Conservation (phyloP, 2,329 filamentous ascomycete species). For the Celoporthe dispersa region DNA sequence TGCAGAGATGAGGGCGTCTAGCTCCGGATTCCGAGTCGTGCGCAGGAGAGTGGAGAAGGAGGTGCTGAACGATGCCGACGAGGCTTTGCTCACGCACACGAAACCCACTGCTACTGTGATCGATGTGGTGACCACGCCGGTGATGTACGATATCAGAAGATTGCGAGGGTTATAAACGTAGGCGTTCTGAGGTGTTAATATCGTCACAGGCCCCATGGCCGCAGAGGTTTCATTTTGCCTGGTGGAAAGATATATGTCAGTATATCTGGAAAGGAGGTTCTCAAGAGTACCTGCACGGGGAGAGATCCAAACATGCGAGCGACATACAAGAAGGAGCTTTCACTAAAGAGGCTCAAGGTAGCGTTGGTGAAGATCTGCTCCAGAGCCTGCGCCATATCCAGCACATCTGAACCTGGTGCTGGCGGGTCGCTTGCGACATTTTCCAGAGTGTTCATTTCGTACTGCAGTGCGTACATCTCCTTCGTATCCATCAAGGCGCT, state of each 20-base stretch:
- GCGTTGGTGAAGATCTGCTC: constrained; percentile 3
- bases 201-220: no score
- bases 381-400: not conserved
- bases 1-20: constrained; percentile 6
- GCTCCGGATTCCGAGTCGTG: not conserved
- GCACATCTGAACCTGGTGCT: not conserved
- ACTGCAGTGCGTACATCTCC: not conserved
- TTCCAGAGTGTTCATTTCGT: not conserved
- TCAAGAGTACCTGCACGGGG: no score
- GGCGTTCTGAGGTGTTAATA: not conserved
- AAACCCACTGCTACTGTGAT: no score
- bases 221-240: no score
- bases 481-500: constrained; percentile 2
- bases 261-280: no score
- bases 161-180: constrained; percentile 1
- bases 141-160: constrained; percentile 3
- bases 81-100: not conserved
- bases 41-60: constrained; percentile 5
- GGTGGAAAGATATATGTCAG: no score
- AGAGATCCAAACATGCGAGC: not conserved
- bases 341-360: constrained; percentile 7
- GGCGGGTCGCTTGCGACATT: no score
- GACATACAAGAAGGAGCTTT: not conserved
- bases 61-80: not conserved
- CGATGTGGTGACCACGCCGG: not conserved